Percentiles rank a stretch among this genome's conserved stretches.
phyloP scores from a whole-genome alignment of 331 rosid species.

The Acacia concinna region DNA sequence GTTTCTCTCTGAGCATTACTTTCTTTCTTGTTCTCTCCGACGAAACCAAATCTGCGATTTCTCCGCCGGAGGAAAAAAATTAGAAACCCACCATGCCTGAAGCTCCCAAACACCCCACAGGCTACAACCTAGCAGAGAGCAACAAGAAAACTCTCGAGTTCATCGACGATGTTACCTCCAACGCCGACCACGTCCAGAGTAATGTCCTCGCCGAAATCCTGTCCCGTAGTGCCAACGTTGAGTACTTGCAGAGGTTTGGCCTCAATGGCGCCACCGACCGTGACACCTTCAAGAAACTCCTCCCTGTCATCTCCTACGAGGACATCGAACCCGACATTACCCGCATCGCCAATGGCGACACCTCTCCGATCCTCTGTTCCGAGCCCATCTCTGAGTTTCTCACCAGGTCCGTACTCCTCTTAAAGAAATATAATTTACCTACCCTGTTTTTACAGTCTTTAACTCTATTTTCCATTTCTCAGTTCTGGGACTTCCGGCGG shows the following conservation, averaged over 20 bases:
- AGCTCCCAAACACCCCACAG: conserved; percentile 55
- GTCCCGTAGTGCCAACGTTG: conserved; percentile 73
- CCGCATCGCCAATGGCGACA: conserved; percentile 94
- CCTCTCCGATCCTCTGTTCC: conserved; percentile 81
- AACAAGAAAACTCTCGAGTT: conserved; percentile 66
- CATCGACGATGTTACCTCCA: conserved; percentile 74
- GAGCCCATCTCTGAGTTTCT: conserved; percentile 86
- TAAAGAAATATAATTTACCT: neutral
- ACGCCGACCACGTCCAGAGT: conserved; percentile 62
- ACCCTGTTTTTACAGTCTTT: neutral
- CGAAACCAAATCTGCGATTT: neutral
- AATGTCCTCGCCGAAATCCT: conserved; percentile 75
- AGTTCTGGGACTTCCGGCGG: conserved; percentile 99
- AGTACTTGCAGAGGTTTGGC: conserved; percentile 65
- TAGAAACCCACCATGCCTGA: conserved; percentile 81
- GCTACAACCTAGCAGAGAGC: conserved; percentile 57
- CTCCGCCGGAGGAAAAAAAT: neutral
- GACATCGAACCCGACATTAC: conserved; percentile 72
- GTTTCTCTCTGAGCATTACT: neutral
- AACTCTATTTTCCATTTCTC: neutral
- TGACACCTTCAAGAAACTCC: conserved; percentile 68
- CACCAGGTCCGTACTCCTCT: conserved; percentile 56
- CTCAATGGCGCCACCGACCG: conserved; percentile 72
- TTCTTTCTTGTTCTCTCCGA: conserved; percentile 13
- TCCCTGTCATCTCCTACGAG: conserved; percentile 84